These are phyloP conservation scores for Mortierella claussenii DNA, from an alignment of 192 early-diverging fungal genomes.

Conservation along the genomic window DNA sequence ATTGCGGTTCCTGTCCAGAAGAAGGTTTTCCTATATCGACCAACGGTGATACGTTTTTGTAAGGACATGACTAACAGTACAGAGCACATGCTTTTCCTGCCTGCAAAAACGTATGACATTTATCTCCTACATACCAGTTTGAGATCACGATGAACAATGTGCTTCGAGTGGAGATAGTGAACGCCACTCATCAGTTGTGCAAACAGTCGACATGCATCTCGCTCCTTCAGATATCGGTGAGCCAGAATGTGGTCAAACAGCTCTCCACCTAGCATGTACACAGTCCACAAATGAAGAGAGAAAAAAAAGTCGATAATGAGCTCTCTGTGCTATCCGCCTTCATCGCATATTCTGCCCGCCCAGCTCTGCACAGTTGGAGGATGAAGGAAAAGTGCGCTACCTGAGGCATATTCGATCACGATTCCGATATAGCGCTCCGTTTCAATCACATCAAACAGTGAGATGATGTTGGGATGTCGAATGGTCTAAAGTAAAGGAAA, in stretches of 20 bases:
- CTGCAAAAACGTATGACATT: too few relatives aligned
- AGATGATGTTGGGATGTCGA: slow-evolving; percentile 92
- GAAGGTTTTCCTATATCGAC: slow-evolving; percentile 83
- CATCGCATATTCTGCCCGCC: too few relatives aligned
- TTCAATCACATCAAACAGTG: slow-evolving; percentile 95
- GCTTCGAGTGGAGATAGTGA: slow-evolving; percentile 90
- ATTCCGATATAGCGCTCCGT: slow-evolving; percentile 97
- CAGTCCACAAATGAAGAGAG: too few relatives aligned
- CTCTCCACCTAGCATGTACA: slow-evolving; percentile 84
- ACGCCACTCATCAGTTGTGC: slow-evolving; percentile 94
- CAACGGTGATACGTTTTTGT: too few relatives aligned
- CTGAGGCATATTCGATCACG: slow-evolving; percentile 95
- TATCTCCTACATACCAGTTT: slow-evolving; percentile 85
- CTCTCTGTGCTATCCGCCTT: too few relatives aligned
- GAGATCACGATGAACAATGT: slow-evolving; percentile 97
- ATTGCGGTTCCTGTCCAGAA: slow-evolving; percentile 91
- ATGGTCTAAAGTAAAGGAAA: slow-evolving; percentile 68
- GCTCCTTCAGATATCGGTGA: slow-evolving; percentile 93
- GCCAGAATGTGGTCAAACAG: slow-evolving; percentile 98
- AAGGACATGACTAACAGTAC: too few relatives aligned
- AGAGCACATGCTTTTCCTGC: background rate
- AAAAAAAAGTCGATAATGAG: too few relatives aligned
- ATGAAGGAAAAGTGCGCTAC: slow-evolving; percentile 56
- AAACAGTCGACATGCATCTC: slow-evolving; percentile 91
- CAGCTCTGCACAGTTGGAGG: too few relatives aligned